These are phyloP conservation scores for Aspergillus sp. DNA, from an alignment of 2,329 filamentous ascomycete genomes.

Conservation along the genomic window DNA sequence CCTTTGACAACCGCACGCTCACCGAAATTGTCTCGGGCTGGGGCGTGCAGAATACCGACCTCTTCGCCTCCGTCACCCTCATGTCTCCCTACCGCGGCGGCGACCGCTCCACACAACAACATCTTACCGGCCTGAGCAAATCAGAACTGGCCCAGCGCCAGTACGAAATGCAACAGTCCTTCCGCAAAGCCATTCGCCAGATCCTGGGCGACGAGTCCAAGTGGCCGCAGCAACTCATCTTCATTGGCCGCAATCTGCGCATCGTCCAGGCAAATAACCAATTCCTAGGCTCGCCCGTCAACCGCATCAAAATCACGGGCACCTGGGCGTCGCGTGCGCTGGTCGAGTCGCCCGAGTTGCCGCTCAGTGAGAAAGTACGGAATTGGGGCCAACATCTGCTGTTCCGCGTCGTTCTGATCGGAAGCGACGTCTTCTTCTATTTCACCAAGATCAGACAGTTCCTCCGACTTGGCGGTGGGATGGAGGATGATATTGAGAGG, in stretches of 20 bases:
- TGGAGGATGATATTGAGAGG: constrained; percentile 90
- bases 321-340: constrained; percentile 79
- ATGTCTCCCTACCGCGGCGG: constrained; percentile 87
- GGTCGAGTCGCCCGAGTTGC: constrained; percentile 63
- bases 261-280: constrained; percentile 94
- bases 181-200: constrained; percentile 64
- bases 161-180: constrained; percentile 73
- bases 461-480: constrained; percentile 67
- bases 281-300: constrained; percentile 78
- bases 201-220: constrained; percentile 78
- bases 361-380: constrained; percentile 52
- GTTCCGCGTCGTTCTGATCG: constrained; percentile 69
- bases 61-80: constrained; percentile 85
- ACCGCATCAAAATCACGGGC: constrained; percentile 88
- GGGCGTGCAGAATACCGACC: constrained; percentile 81
- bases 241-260: constrained; percentile 82
- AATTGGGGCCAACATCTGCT: constrained; percentile 70
- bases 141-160: constrained; percentile 51
- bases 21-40: constrained; percentile 63
- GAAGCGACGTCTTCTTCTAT: constrained; percentile 75
- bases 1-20: constrained; percentile 82
- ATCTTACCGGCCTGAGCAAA: constrained; percentile 44
- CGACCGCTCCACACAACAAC: constrained; percentile 56
- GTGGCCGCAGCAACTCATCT: constrained; percentile 84
- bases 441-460: constrained; percentile 69